A percentile compares a stretch with the other conserved stretches of the same genome.
These are phyloP conservation scores for Seiridium cupressi DNA, from an alignment of 2,329 filamentous ascomycete species.

Conservation along the genomic window DNA sequence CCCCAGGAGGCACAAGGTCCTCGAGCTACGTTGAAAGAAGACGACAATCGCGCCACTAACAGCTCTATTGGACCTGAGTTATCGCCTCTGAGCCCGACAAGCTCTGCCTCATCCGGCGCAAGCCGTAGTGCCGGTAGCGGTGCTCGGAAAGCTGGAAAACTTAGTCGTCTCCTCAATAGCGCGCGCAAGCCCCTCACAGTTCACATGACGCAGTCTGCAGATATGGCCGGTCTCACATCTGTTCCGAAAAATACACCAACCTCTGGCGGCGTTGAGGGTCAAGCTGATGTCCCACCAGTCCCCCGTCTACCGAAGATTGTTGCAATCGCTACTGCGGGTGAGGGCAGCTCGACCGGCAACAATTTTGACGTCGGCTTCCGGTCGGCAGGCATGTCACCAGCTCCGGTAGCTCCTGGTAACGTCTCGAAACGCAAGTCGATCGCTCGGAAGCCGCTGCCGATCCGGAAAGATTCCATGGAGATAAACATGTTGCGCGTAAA, in stretches of 20 bases:
- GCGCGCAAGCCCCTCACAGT: constrained; percentile 28
- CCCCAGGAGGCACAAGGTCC: too few relatives aligned
- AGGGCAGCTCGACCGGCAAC: background rate
- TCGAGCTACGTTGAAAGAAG: background rate
- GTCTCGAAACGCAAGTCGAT: constrained; percentile 15
- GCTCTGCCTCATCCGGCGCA: constrained; percentile 27
- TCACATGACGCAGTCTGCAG: constrained; percentile 29
- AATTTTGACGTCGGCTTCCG: background rate
- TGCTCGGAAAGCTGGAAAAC: constrained; percentile 32
- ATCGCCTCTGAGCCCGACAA: constrained; percentile 25
- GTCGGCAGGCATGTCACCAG: background rate
- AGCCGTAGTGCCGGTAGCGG: constrained; percentile 32
- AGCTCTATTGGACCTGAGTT: constrained; percentile 6
- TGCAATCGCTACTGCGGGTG: background rate
- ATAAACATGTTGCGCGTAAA: background rate
- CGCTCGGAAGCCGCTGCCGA: constrained; percentile 28
- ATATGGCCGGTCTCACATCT: constrained; percentile 14
- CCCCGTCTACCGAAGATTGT: constrained; percentile 16
- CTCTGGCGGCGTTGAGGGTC: background rate
- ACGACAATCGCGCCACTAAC: constrained; percentile 6
- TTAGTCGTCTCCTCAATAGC: constrained; percentile 38
- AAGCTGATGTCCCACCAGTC: constrained; percentile 29
- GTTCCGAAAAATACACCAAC: background rate
- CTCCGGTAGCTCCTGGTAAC: background rate
- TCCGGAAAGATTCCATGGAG: constrained; percentile 4